A percentile compares a stretch with the other conserved stretches of the same genome.
Evolutionary conservation across 768 basidiomycete species (phyloP).

Genomic region (Lanmaoa rubissima): DNA sequence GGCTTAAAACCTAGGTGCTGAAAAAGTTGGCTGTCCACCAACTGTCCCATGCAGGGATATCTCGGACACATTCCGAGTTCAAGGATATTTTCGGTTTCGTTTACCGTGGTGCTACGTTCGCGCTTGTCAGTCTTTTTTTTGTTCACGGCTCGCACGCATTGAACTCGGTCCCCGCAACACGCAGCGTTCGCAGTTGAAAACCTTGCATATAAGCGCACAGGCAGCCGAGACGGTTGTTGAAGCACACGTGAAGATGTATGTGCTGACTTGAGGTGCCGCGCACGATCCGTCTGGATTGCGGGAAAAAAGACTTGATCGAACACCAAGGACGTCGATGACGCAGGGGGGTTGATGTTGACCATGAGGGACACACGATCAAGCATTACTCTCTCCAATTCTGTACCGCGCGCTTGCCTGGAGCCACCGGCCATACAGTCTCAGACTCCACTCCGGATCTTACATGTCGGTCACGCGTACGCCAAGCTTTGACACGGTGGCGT

Average conservation of each 20-base stretch:
- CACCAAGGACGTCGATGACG: slow-evolving; percentile 8
- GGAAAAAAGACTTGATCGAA: neutral
- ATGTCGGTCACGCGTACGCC: neutral
- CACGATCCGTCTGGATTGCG: neutral
- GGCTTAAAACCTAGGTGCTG: slow-evolving; percentile 31
- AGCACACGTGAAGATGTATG: slow-evolving; percentile 39
- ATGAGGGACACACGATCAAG: neutral
- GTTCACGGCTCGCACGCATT: neutral
- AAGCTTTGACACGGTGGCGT: slow-evolving; percentile 6
- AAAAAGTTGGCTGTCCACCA: slow-evolving; percentile 39
- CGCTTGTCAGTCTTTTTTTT: slow-evolving; percentile 34
- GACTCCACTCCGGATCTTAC: slow-evolving; percentile 9
- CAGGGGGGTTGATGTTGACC: slow-evolving; percentile 5
- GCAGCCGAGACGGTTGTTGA: slow-evolving; percentile 34
- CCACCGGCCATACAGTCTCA: neutral
- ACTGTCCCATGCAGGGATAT: slow-evolving; percentile 32
- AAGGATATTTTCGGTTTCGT: slow-evolving; percentile 39
- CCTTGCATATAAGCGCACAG: slow-evolving; percentile 21
- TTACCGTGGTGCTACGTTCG: slow-evolving; percentile 41
- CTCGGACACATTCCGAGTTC: slow-evolving; percentile 39
- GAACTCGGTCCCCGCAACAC: neutral
- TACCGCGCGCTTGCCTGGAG: neutral
- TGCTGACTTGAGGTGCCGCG: slow-evolving; percentile 3
- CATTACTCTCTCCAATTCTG: neutral
- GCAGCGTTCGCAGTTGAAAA: slow-evolving; percentile 33